These are phyloP conservation scores for Fonsecaea multimorphosa DNA, from an alignment of 2,329 filamentous ascomycete genomes.

Conservation along the genomic window DNA sequence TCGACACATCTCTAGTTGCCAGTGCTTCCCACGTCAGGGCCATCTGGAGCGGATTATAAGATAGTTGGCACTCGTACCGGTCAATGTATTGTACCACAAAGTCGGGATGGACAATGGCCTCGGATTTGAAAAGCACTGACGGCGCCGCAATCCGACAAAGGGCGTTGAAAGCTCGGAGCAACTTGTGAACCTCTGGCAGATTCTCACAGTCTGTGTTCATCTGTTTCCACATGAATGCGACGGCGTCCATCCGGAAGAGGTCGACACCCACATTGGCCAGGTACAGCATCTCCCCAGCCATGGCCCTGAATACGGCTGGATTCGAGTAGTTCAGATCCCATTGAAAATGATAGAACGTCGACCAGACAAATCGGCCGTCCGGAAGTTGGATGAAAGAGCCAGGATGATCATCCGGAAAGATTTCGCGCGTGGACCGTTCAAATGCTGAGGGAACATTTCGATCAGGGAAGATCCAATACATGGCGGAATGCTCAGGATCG, in stretches of 20 bases:
- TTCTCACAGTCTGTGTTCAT: conserved; percentile 40
- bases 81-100: conserved; percentile 39
- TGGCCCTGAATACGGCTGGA: conserved; percentile 37
- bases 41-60: conserved; percentile 39
- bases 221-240: conserved; percentile 40
- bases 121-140: conserved; percentile 38
- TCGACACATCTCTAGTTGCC: conserved; percentile 35
- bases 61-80: conserved; percentile 37
- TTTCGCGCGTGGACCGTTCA: conserved; percentile 36
- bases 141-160: conserved; percentile 38
- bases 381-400: conserved; percentile 39
- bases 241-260: conserved; percentile 39
- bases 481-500: conserved; percentile 38
- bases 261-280: conserved; percentile 38
- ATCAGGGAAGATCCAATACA: conserved; percentile 40
- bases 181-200: conserved; percentile 38
- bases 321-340: conserved; percentile 40
- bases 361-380: conserved; percentile 38
- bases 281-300: conserved; percentile 39
- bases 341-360: conserved; percentile 39
- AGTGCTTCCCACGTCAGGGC: conserved; percentile 38
- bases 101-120: conserved; percentile 39
- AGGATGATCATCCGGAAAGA: conserved; percentile 38
- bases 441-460: conserved; percentile 37
- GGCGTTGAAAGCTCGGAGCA: conserved; percentile 38